Evolutionary conservation across 2,329 filamentous ascomycete genomes (phyloP).

Genomic region (Annulohypoxylon truncatum): DNA sequence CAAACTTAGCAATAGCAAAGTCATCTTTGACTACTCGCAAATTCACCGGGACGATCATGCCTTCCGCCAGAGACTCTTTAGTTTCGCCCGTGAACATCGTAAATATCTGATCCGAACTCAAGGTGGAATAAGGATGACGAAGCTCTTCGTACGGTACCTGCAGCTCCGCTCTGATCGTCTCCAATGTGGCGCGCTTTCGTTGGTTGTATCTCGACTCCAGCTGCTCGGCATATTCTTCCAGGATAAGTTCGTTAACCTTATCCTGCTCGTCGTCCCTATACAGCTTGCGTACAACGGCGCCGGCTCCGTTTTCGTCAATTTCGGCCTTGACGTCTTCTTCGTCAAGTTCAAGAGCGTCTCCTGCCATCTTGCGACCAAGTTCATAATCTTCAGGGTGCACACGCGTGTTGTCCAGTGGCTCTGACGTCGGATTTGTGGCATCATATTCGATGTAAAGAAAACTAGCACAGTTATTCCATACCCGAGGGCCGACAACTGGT

Average conservation of each 20-base stretch:
- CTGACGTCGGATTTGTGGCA: conserved; percentile 80
- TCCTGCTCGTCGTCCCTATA: conserved; percentile 94
- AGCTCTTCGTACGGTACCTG: conserved; percentile 95
- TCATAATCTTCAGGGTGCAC: conserved; percentile 99
- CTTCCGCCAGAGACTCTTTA: conserved; percentile 80
- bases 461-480: conserved; percentile 97
- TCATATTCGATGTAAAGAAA: conserved; percentile 94
- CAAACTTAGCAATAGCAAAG: conserved; percentile 91
- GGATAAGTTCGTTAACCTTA: conserved; percentile 92
- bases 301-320: conserved; percentile 87
- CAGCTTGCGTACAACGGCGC: conserved; percentile 93
- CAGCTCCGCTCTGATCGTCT: conserved; percentile 94
- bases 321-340: conserved; percentile 98
- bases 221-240: conserved; percentile 97
- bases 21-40: conserved; percentile 91
- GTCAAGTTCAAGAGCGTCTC: conserved; percentile 94
- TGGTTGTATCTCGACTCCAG: conserved; percentile 93
- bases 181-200: conserved; percentile 92
- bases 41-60: conserved; percentile 92
- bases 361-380: conserved; percentile 96
- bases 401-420: conserved; percentile 95
- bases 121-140: conserved; percentile 78
- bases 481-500: conserved; percentile 85
- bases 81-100: conserved; percentile 98
- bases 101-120: conserved; percentile 84